Conservation (phyloP, 73 alveolate species). For the Stentor roeselii region DNA sequence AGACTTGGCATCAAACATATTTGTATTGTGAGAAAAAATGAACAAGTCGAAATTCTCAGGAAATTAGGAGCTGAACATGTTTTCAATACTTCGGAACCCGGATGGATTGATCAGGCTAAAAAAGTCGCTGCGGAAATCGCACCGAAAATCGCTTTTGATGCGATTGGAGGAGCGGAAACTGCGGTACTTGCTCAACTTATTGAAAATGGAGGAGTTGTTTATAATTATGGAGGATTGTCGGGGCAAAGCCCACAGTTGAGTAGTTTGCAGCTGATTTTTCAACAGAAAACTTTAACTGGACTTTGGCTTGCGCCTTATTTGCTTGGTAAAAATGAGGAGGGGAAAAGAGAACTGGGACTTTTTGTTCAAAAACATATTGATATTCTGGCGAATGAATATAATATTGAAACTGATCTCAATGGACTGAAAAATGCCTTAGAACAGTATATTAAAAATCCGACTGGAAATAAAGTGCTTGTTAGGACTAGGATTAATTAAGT, state of each 20-base stretch:
- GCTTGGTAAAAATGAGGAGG: not conserved
- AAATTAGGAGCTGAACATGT: conserved; percentile 58
- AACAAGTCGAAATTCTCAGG: conserved; percentile 52
- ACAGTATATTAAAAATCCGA: not conserved
- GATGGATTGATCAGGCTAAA: conserved; percentile 31
- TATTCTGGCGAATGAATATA: not conserved
- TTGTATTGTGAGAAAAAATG: conserved; percentile 68
- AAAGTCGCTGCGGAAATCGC: conserved; percentile 33
- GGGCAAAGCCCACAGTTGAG: conserved; percentile 35
- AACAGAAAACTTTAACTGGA: conserved; percentile 35
- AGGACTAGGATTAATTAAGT: not conserved
- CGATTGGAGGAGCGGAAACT: conserved; percentile 53
- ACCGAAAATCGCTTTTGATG: conserved; percentile 54
- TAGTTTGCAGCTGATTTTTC: conserved; percentile 37
- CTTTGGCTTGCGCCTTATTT: conserved; percentile 32
- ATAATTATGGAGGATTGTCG: conserved; percentile 53
- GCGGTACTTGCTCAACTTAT: conserved; percentile 35
- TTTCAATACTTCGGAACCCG: conserved; percentile 48
- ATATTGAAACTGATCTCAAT: not conserved
- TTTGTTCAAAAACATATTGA: not conserved
- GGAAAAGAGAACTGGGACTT: not conserved
- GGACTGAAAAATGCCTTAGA: conserved; percentile 9
- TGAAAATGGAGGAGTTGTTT: conserved; percentile 29
- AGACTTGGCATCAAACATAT: conserved; percentile 47
- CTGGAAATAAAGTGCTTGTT: not conserved